phyloP scores from a whole-genome alignment of 2,329 filamentous ascomycete genomes.

The Xylaria sp. region DNA sequence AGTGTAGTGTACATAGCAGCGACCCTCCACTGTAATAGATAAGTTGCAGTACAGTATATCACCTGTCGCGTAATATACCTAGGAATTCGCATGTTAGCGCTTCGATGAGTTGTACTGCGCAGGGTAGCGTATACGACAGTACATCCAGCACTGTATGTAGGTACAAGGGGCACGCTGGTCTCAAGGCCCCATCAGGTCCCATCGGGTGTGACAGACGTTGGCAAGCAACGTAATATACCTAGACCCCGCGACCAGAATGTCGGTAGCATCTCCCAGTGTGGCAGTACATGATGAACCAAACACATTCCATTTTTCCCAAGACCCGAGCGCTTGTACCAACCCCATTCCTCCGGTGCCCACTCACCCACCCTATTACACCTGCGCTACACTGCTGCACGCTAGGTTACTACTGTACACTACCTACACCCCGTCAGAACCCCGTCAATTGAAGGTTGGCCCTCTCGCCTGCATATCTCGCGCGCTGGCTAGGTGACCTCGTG shows the following conservation, averaged over 20 bases:
- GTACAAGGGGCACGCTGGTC: neutral
- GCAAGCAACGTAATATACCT: conserved; percentile 22
- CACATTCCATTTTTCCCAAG: conserved; percentile 25
- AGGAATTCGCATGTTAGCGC: conserved; percentile 3
- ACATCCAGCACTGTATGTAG: neutral
- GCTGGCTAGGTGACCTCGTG: conserved; percentile 45
- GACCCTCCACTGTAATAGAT: neutral
- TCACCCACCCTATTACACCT: conserved; percentile 19
- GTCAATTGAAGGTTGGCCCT: conserved; percentile 28
- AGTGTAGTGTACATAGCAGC: neutral
- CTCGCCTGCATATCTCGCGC: conserved; percentile 33
- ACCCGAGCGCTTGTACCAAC: conserved; percentile 37
- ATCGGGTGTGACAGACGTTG: conserved; percentile 32
- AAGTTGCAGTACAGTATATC: neutral
- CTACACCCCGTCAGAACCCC: conserved; percentile 26
- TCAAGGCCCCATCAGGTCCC: neutral
- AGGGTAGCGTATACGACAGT: neutral
- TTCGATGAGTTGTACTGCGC: neutral
- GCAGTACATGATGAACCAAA: conserved; percentile 29
- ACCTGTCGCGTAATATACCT: neutral
- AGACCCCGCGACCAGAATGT: conserved; percentile 40
- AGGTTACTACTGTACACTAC: neutral
- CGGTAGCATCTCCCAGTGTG: conserved; percentile 38
- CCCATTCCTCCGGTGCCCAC: conserved; percentile 36
- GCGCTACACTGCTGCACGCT: neutral